Evolutionary conservation across 805 yeast genomes (phyloP).

Genomic region (Wickerhamomyces sydowiorum): DNA sequence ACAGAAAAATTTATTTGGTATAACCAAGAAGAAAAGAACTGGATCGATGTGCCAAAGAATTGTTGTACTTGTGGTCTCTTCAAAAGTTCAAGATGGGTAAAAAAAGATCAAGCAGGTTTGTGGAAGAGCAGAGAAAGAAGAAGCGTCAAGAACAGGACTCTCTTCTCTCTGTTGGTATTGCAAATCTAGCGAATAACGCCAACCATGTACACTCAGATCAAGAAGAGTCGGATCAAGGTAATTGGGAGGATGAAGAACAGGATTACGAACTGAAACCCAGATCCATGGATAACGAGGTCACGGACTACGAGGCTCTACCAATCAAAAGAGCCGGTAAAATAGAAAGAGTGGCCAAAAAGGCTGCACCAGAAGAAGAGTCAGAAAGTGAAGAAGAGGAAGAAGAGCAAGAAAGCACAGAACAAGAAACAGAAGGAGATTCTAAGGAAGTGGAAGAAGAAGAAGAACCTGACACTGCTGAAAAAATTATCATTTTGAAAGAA

Average conservation of each 20-base stretch:
- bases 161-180: slow-evolving; percentile 16
- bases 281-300: slow-evolving; percentile 36
- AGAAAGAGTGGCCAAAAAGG: slow-evolving; percentile 50
- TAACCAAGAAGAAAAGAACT: not conserved
- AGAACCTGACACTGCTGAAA: slow-evolving; percentile 47
- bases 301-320: slow-evolving; percentile 67
- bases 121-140: slow-evolving; percentile 25
- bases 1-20: not conserved
- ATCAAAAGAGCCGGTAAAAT: slow-evolving; percentile 72
- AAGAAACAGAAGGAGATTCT: slow-evolving; percentile 21
- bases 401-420: slow-evolving; percentile 12
- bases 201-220: slow-evolving; percentile 6
- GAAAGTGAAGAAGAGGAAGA: slow-evolving; percentile 10
- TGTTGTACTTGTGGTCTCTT: no score
- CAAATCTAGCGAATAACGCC: slow-evolving; percentile 13
- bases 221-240: slow-evolving; percentile 2
- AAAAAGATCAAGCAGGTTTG: slow-evolving; percentile 30
- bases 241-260: slow-evolving; percentile 70
- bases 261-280: slow-evolving; percentile 78
- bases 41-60: not conserved
- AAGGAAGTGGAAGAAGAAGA: slow-evolving; percentile 23
- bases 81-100: no score
- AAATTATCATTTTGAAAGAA: slow-evolving; percentile 61
- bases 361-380: slow-evolving; percentile 15
- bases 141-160: slow-evolving; percentile 19